Conservation (phyloP, 2,329 filamentous ascomycete genomes). For the Colletotrichum shisoi region DNA sequence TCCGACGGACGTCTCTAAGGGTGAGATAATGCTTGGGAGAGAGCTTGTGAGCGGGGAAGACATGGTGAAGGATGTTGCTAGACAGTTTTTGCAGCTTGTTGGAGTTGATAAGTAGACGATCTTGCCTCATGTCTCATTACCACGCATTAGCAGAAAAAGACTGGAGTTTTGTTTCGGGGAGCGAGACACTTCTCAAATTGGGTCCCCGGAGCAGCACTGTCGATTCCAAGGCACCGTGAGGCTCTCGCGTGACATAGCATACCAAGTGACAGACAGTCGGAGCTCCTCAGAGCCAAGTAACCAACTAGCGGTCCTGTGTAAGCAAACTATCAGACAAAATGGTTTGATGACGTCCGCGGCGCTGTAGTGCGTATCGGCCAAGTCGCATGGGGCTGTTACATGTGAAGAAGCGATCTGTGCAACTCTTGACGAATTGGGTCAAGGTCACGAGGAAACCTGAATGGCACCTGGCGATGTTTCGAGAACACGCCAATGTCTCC, state of each 20-base stretch:
- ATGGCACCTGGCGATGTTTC: constrained; percentile 23
- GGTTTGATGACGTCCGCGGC: constrained; percentile 21
- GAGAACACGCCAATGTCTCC: constrained; percentile 18
- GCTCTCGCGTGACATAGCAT: background rate
- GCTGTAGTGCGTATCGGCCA: constrained; percentile 4
- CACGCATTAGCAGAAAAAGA: background rate
- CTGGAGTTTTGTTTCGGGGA: background rate
- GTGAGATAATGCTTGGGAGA: constrained; percentile 47
- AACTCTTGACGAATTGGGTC: constrained; percentile 12
- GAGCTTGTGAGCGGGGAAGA: constrained; percentile 47
- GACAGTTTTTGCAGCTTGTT: constrained; percentile 47
- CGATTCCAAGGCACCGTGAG: background rate
- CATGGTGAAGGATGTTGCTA: constrained; percentile 46
- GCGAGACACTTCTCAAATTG: constrained; percentile 9
- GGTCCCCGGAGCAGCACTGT: background rate
- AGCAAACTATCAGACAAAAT: background rate
- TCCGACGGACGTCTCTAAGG: constrained; percentile 43
- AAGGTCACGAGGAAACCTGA: constrained; percentile 12
- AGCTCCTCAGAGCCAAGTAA: too few relatives aligned
- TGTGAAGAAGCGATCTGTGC: constrained; percentile 35
- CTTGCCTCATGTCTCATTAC: background rate
- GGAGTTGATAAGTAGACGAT: background rate
- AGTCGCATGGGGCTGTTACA: constrained; percentile 24
- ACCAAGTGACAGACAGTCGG: background rate
- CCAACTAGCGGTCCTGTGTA: background rate